phyloP scores from a whole-genome alignment of 192 early-diverging fungal genomes.

The Podila verticillata region DNA sequence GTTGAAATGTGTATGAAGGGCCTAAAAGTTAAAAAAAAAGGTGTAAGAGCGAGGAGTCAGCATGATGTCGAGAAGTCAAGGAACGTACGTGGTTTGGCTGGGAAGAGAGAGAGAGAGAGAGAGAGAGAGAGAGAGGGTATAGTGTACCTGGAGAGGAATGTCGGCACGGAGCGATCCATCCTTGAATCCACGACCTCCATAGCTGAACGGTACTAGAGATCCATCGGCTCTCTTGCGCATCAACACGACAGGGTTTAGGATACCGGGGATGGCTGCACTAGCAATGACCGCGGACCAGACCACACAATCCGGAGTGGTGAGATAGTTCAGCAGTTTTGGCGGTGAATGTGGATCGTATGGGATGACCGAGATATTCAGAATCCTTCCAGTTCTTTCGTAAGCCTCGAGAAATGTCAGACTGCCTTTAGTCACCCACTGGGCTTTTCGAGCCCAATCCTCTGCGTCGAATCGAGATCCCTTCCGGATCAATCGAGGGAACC shows the following conservation, averaged over 20 bases:
- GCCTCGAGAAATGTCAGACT: conserved; percentile 93
- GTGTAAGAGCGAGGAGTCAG: background rate
- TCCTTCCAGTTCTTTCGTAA: conserved; percentile 84
- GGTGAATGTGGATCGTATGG: conserved; percentile 77
- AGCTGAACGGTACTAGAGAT: conserved; percentile 76
- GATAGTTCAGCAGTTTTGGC: conserved; percentile 87
- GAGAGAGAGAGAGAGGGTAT: too few species aligned
- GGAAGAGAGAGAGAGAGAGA: too few species aligned
- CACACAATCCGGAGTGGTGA: conserved; percentile 86
- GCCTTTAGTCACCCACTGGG: conserved; percentile 76
- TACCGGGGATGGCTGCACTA: conserved; percentile 84
- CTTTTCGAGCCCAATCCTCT: conserved; percentile 71
- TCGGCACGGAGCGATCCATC: conserved; percentile 90
- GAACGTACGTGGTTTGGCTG: background rate
- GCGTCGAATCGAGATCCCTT: conserved; percentile 68
- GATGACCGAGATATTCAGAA: conserved; percentile 87
- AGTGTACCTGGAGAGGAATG: conserved; percentile 69
- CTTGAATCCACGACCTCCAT: conserved; percentile 77
- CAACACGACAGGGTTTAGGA: conserved; percentile 84
- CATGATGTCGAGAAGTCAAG: background rate
- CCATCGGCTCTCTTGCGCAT: conserved; percentile 78
- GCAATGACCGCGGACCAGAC: conserved; percentile 91
- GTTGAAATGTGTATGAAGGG: conserved; percentile 80
- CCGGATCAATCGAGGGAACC: conserved; percentile 49
- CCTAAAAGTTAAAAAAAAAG: conserved; percentile 12